Conservation (phyloP, 306 rosid species). For the Castanopsis chinensis region DNA sequence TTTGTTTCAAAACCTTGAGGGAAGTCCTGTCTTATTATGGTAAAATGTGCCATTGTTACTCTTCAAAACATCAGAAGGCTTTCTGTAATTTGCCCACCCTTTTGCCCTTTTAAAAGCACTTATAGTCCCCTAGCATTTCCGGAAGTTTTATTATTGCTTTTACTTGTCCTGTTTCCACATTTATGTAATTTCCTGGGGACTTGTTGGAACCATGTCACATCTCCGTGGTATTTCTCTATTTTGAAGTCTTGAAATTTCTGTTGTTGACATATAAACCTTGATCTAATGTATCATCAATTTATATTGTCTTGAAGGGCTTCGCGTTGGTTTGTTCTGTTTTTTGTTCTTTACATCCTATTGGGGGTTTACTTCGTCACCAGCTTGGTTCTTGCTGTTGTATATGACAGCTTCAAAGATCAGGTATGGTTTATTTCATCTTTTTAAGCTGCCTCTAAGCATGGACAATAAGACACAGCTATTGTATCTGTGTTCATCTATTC, state of each 20-base stretch:
- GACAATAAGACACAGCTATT: constrained; percentile 1
- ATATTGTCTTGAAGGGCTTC: constrained; percentile 66
- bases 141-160: not conserved
- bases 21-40: not conserved
- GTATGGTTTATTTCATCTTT: constrained; percentile 36
- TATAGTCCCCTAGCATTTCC: not conserved
- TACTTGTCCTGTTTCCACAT: not conserved
- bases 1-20: not conserved
- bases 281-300: constrained; percentile 12
- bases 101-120: not conserved
- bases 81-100: not conserved
- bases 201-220: not conserved
- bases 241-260: not conserved
- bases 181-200: not conserved
- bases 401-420: constrained; percentile 91
- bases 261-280: constrained; percentile 3
- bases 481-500: constrained; percentile 7
- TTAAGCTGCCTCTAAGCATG: constrained; percentile 5
- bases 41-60: not conserved
- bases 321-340: constrained; percentile 82
- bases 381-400: constrained; percentile 95
- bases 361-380: constrained; percentile 96
- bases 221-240: not conserved
- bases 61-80: not conserved
- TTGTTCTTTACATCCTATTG: constrained; percentile 78